Conservation (phyloP, 108 stramenopile genomes). For the Aureococcus anophagefferens region DNA sequence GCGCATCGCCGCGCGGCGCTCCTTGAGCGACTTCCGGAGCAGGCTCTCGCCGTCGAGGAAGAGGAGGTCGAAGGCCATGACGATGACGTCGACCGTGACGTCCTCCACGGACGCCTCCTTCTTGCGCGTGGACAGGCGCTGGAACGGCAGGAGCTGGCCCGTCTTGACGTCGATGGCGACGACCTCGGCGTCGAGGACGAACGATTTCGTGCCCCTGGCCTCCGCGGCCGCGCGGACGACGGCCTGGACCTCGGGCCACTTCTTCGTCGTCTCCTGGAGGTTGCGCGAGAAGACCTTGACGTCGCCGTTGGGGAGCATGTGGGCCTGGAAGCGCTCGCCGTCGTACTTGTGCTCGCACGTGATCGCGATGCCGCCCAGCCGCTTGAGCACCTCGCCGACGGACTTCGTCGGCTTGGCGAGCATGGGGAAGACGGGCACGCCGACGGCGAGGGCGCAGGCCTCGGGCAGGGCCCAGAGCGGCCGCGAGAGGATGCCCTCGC, state of each 20-base stretch:
- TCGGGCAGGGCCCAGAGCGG: conserved; percentile 64
- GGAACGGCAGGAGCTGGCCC: conserved; percentile 51
- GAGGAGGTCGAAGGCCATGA: conserved; percentile 98
- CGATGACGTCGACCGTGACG: conserved; percentile 84
- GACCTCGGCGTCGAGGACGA: conserved; percentile 95
- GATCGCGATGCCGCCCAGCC: conserved; percentile 74
- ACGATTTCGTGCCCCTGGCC: conserved; percentile 60
- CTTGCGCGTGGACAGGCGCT: conserved; percentile 42
- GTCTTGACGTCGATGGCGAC: conserved; percentile 71
- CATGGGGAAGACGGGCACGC: conserved; percentile 96
- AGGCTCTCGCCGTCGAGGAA: conserved; percentile 88
- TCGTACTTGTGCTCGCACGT: conserved; percentile 99
- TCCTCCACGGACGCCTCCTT: conserved; percentile 46
- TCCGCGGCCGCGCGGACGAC: conserved; percentile 71
- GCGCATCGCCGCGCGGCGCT: conserved; percentile 68
- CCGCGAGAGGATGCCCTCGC: conserved; percentile 64
- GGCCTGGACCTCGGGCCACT: conserved; percentile 87
- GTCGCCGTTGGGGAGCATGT: conserved; percentile 68
- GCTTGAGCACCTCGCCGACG: conserved; percentile 84
- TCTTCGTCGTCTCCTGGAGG: conserved; percentile 77
- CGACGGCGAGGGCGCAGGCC: conserved; percentile 72
- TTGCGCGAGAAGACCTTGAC: conserved; percentile 83
- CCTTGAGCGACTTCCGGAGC: conserved; percentile 59
- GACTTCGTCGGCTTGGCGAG: conserved; percentile 95
- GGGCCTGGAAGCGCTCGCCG: conserved; percentile 89